Evolutionary conservation across 2,329 filamentous ascomycete genomes (phyloP).

Genomic region (Tricladium varicosporioides): DNA sequence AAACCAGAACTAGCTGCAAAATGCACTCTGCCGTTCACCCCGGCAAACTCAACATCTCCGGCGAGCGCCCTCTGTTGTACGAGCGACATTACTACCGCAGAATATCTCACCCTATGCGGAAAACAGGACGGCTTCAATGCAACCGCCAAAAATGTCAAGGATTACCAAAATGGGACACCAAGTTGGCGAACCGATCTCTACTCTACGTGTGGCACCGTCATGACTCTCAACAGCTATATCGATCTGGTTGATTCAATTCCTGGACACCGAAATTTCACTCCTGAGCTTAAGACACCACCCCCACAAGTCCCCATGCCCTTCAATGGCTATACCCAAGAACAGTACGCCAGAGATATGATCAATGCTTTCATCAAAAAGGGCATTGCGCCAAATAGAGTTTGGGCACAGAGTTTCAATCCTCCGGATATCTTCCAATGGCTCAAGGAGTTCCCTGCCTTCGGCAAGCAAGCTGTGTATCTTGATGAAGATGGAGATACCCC

Average conservation of each 20-base stretch:
- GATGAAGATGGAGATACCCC: constrained; percentile 19
- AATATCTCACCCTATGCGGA: constrained; percentile 21
- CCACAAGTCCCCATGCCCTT: constrained; percentile 21
- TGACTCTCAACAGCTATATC: constrained; percentile 21
- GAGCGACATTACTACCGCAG: constrained; percentile 20
- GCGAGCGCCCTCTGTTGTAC: constrained; percentile 23
- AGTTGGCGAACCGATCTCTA: constrained; percentile 23
- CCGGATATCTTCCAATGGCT: constrained; percentile 24
- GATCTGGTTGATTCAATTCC: constrained; percentile 19
- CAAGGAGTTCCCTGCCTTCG: constrained; percentile 19
- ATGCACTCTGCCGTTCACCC: constrained; percentile 20
- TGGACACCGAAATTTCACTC: constrained; percentile 20
- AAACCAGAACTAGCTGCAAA: constrained; percentile 17
- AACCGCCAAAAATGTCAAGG: constrained; percentile 17
- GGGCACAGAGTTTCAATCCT: constrained; percentile 18
- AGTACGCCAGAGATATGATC: constrained; percentile 22
- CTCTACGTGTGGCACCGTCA: constrained; percentile 20
- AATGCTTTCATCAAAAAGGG: constrained; percentile 18
- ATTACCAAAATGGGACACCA: constrained; percentile 20
- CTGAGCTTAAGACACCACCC: constrained; percentile 21
- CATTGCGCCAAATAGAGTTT: constrained; percentile 18
- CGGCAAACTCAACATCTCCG: constrained; percentile 11
- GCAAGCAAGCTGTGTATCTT: constrained; percentile 22
- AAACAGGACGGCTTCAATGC: constrained; percentile 24
- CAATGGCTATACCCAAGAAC: constrained; percentile 23